phyloP scores from a whole-genome alignment of 2,329 filamentous ascomycete genomes.

The Fusarium sp. region DNA sequence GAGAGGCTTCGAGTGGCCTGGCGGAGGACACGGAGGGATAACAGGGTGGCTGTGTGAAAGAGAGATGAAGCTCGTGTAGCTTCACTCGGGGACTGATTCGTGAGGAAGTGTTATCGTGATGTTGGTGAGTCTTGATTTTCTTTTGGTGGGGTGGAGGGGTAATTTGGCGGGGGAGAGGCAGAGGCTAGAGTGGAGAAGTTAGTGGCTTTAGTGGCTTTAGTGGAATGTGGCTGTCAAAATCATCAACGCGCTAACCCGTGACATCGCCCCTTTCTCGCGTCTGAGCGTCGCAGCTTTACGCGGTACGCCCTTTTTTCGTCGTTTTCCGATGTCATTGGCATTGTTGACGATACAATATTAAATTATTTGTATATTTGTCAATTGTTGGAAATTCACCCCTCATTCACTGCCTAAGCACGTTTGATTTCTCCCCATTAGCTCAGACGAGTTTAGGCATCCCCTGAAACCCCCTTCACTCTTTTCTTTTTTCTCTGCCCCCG shows the following conservation, averaged over 20 bases:
- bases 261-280: conserved; percentile 55
- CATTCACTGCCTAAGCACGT: neutral
- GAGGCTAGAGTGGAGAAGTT: neutral
- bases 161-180: conserved; percentile 12
- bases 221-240: conserved; percentile 9
- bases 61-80: conserved; percentile 47
- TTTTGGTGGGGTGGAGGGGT: conserved; percentile 48
- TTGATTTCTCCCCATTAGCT: neutral
- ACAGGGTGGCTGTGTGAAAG: conserved; percentile 53
- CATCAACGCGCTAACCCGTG: conserved; percentile 49
- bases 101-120: conserved; percentile 5
- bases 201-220: conserved; percentile 2
- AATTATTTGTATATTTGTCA: neutral
- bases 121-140: conserved; percentile 36
- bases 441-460: neutral
- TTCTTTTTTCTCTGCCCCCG: conserved; percentile 19
- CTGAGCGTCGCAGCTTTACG: conserved; percentile 45
- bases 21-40: conserved; percentile 57
- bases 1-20: conserved; percentile 53
- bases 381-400: neutral
- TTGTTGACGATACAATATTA: conserved; percentile 23
- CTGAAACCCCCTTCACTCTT: conserved; percentile 7
- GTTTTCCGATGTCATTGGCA: conserved; percentile 3
- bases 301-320: conserved; percentile 22
- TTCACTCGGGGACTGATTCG: conserved; percentile 37